These are phyloP conservation scores for Phytophthora tubulina DNA, from an alignment of 352 stramenopile species.

Conservation along the genomic window DNA sequence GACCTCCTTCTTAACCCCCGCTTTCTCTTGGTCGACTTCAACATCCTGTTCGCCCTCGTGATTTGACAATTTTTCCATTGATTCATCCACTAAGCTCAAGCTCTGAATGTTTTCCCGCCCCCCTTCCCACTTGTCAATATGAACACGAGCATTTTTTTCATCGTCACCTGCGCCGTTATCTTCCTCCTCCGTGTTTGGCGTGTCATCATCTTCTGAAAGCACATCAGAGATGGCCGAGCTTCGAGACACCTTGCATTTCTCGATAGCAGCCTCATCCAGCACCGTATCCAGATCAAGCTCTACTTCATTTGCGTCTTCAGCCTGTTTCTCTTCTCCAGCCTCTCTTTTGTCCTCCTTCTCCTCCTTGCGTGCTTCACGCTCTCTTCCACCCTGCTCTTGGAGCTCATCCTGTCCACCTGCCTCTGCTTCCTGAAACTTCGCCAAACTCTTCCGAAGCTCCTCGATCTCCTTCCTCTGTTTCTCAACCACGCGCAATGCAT, in stretches of 20 bases:
- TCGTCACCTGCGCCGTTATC: slow-evolving; percentile 20
- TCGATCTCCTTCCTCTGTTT: slow-evolving; percentile 82
- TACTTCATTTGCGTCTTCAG: neutral
- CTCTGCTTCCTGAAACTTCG: slow-evolving; percentile 18
- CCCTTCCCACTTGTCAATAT: neutral
- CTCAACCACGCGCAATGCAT: slow-evolving; percentile 72
- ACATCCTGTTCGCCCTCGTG: slow-evolving; percentile 6
- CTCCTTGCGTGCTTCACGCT: neutral
- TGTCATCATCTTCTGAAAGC: slow-evolving; percentile 45
- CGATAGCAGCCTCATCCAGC: slow-evolving; percentile 35
- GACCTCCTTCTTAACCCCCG: neutral
- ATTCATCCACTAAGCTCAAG: slow-evolving; percentile 23
- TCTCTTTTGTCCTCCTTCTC: neutral
- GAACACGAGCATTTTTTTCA: slow-evolving; percentile 1
- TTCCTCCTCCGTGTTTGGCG: slow-evolving; percentile 20
- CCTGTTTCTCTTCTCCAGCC: neutral
- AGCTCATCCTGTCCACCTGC: neutral
- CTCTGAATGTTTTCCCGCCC: slow-evolving; percentile 15
- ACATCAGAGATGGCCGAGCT: slow-evolving; percentile 34
- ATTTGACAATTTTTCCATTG: neutral
- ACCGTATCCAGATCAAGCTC: slow-evolving; percentile 34
- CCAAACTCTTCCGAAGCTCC: slow-evolving; percentile 52
- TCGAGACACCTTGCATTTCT: slow-evolving; percentile 33
- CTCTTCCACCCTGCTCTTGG: neutral
- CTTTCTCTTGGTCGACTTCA: neutral